phyloP scores from a whole-genome alignment of 495 filamentous ascomycete genomes.

The Podospora fimiseda region DNA sequence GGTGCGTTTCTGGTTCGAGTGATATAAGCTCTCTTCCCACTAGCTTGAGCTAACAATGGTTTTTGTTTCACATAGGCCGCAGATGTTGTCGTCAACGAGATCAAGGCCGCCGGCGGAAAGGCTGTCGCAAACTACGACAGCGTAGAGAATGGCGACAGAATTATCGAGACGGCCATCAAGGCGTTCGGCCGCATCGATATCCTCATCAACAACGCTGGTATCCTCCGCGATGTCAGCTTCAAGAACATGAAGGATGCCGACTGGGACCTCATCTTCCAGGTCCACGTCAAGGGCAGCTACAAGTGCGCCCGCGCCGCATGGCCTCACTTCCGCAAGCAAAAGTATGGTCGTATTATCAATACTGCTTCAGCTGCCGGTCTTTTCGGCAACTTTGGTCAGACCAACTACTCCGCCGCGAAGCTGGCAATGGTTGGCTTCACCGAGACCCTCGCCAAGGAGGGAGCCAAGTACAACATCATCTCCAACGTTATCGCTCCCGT shows the following conservation, averaged over 20 bases:
- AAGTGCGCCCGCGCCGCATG: slow-evolving; percentile 96
- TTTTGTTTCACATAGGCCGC: slow-evolving; percentile 62
- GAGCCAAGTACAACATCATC: slow-evolving; percentile 96
- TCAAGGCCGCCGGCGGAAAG: slow-evolving; percentile 85
- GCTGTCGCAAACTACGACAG: slow-evolving; percentile 98
- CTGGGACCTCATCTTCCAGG: slow-evolving; percentile 90
- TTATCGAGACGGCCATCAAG: slow-evolving; percentile 94
- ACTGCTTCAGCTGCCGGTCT: slow-evolving; percentile 92
- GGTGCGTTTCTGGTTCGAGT: slow-evolving; percentile 40
- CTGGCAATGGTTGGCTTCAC: slow-evolving; percentile 95
- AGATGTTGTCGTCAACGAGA: slow-evolving; percentile 93
- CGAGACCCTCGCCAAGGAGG: slow-evolving; percentile 96
- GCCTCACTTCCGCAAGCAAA: slow-evolving; percentile 98
- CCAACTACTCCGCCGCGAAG: slow-evolving; percentile 97
- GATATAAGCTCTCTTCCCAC: background rate
- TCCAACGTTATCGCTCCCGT: slow-evolving; percentile 95
- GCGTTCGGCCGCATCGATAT: slow-evolving; percentile 89
- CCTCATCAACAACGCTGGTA: slow-evolving; percentile 96
- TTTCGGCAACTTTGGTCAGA: slow-evolving; percentile 92
- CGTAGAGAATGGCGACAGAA: slow-evolving; percentile 87
- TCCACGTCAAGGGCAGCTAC: slow-evolving; percentile 93
- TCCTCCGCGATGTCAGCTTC: slow-evolving; percentile 92
- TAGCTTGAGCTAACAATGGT: background rate
- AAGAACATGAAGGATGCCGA: slow-evolving; percentile 98
- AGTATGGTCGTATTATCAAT: slow-evolving; percentile 94